Evolutionary conservation across 1,284 basidiomycete species (phyloP), one percentile per base, ranked within the genome.

Genomic region (Sanghuangporus baumii): DNA sequence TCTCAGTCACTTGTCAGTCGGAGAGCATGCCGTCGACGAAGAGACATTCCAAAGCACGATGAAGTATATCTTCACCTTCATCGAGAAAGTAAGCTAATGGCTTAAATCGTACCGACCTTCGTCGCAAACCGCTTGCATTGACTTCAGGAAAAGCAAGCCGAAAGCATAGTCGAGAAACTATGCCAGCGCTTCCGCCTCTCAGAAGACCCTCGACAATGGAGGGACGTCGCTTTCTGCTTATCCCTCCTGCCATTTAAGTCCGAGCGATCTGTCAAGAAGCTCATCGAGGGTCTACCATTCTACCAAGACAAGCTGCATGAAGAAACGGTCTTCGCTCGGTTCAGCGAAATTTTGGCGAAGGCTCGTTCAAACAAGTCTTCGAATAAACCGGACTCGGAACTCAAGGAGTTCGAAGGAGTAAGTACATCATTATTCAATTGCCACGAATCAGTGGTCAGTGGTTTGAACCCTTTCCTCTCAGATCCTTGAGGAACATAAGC

Each of bases 301-400:
- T 98, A 99, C 71, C 89, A 94, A 66, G 96, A 99, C 79, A 99
- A 99, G 76, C 78, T 99, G 40, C 93, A 96, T 74, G 94, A 98
- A 68, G 81, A 87, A 60, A 80, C 76, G 0, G 96, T 99, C 12
- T 98, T 85, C 75, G 81, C 83, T 55, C 81, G 88, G 52, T 98
- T 99, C 76, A 81, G 82, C 36, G 96, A 98, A 72, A 98, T 99
- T 64, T 81, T 99, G 31, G 77, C 78, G 61, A 93, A 93, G 79
- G 91, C 92, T 50, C 82, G 92, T 18, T 76, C 82, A 37, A 95
- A 94, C 76, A 96, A 95, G 76, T 88, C 86, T n/a, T 82, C 88
- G 60, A 93, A 90, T 73, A 96, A 96, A 74, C 90, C 91, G 11
- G 93, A 95, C 68, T 84, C 87, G 0, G 94, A 96, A 70, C 76